These are phyloP conservation scores for Tritrichomonas musculus DNA, from an alignment of 208 protist species.

Conservation along the genomic window DNA sequence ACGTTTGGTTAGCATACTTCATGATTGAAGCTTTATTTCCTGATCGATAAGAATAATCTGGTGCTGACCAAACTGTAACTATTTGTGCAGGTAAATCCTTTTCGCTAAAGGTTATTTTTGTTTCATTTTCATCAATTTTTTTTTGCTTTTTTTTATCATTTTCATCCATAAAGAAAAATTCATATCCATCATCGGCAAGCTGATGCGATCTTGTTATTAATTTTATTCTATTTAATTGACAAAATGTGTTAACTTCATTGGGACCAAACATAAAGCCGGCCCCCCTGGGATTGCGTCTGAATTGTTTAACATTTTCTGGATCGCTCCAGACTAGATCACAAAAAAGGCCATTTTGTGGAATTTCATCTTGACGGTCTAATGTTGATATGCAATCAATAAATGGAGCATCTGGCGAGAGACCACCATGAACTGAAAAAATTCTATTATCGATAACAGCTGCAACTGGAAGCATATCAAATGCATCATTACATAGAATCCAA, in stretches of 20 bases:
- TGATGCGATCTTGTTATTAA: slow-evolving; percentile 73
- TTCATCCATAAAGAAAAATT: slow-evolving; percentile 73
- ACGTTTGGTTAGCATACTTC: too few species aligned
- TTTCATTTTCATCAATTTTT: too few species aligned
- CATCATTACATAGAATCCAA: slow-evolving; percentile 69
- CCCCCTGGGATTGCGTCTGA: slow-evolving; percentile 66
- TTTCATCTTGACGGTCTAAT: slow-evolving; percentile 67
- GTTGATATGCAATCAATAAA: slow-evolving; percentile 61
- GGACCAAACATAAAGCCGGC: slow-evolving; percentile 74
- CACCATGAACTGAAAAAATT: slow-evolving; percentile 31
- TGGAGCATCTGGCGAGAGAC: background rate
- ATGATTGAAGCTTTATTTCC: too few species aligned
- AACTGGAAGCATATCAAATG: slow-evolving; percentile 72
- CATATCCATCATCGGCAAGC: slow-evolving; percentile 79
- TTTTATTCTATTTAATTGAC: slow-evolving; percentile 61
- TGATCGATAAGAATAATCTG: too few species aligned
- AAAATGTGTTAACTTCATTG: slow-evolving; percentile 59
- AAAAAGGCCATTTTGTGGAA: slow-evolving; percentile 45
- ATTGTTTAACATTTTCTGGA: slow-evolving; percentile 69
- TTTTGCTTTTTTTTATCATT: too few species aligned
- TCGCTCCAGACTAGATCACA: slow-evolving; percentile 78
- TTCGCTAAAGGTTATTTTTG: too few species aligned
- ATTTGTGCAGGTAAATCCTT: too few species aligned
- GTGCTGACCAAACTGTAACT: too few species aligned
- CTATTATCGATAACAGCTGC: slow-evolving; percentile 55